phyloP scores from a whole-genome alignment of 768 basidiomycete species.

The Boletus rex-veris region DNA sequence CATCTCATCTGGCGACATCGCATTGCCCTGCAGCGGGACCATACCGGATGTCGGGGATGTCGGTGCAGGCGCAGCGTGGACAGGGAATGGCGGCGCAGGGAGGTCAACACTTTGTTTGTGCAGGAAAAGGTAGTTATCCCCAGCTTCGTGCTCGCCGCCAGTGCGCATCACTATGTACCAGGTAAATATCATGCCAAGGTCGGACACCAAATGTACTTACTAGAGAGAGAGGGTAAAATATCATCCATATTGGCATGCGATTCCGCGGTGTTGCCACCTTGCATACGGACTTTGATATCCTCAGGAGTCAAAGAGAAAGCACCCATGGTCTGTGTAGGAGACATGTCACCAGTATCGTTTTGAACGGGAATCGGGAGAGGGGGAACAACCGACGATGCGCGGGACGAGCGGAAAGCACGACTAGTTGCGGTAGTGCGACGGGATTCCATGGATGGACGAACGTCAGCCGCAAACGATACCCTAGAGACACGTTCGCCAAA shows the following conservation, averaged over 20 bases:
- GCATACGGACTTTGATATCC: slow-evolving; percentile 57
- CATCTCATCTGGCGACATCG: slow-evolving; percentile 71
- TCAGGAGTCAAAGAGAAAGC: slow-evolving; percentile 49
- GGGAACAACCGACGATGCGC: slow-evolving; percentile 37
- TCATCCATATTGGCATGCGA: slow-evolving; percentile 48
- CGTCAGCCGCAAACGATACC: slow-evolving; percentile 67
- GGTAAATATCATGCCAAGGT: slow-evolving; percentile 4
- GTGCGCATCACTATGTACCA: slow-evolving; percentile 66
- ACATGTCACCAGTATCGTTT: slow-evolving; percentile 32
- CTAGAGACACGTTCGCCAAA: slow-evolving; percentile 52
- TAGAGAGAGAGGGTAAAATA: slow-evolving; percentile 63
- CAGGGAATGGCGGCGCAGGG: slow-evolving; percentile 34
- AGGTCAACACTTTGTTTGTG: slow-evolving; percentile 22
- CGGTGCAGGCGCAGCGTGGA: slow-evolving; percentile 24
- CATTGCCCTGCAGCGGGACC: slow-evolving; percentile 39
- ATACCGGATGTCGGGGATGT: slow-evolving; percentile 37
- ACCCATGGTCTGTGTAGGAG: slow-evolving; percentile 44
- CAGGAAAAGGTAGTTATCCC: slow-evolving; percentile 47
- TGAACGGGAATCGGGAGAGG: slow-evolving; percentile 35
- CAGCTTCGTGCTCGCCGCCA: slow-evolving; percentile 31
- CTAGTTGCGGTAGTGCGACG: slow-evolving; percentile 41
- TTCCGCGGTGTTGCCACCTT: slow-evolving; percentile 29
- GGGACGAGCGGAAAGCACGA: slow-evolving; percentile 45
- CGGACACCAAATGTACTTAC: slow-evolving; percentile 38
- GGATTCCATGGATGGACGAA: slow-evolving; percentile 44